phyloP scores from a whole-genome alignment of 2,329 filamentous ascomycete genomes.

The Colletotrichum costaricense region DNA sequence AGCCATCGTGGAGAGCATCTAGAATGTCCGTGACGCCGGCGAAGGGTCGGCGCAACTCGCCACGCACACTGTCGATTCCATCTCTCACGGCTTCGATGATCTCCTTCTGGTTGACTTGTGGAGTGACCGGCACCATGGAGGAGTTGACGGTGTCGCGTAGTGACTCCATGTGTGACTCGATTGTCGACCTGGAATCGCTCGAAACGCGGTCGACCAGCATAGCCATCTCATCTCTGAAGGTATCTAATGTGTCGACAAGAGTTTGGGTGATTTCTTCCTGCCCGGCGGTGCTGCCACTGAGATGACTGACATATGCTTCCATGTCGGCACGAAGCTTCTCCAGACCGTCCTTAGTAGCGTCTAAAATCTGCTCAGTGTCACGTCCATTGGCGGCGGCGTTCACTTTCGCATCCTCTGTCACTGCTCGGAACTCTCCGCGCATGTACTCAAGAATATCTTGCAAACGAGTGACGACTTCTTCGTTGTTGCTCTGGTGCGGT shows the following conservation, averaged over 20 bases:
- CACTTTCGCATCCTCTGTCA: conserved; percentile 76
- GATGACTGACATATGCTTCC: conserved; percentile 81
- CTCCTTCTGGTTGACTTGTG: conserved; percentile 68
- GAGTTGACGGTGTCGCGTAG: conserved; percentile 82
- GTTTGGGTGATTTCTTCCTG: conserved; percentile 84
- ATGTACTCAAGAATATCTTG: conserved; percentile 74
- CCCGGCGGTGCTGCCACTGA: conserved; percentile 70
- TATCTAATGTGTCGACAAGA: conserved; percentile 73
- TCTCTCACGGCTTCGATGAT: conserved; percentile 77
- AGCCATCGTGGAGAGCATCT: conserved; percentile 88
- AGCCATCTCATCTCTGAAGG: conserved; percentile 74
- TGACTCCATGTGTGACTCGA: conserved; percentile 85
- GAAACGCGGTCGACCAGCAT: conserved; percentile 65
- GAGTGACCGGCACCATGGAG: conserved; percentile 70
- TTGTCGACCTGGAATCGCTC: conserved; percentile 71
- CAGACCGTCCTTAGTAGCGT: conserved; percentile 88
- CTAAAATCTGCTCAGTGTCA: conserved; percentile 89
- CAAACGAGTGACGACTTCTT: conserved; percentile 66
- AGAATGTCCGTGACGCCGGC: conserved; percentile 87
- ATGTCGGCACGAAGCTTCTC: conserved; percentile 85
- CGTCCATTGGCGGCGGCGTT: conserved; percentile 82
- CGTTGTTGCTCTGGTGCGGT: conserved; percentile 53
- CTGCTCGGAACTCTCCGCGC: conserved; percentile 67
- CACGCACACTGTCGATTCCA: conserved; percentile 79
- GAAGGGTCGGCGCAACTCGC: conserved; percentile 76